Evolutionary conservation across 495 filamentous ascomycete species (phyloP).

Genomic region (Parathielavia hyrcaniae): DNA sequence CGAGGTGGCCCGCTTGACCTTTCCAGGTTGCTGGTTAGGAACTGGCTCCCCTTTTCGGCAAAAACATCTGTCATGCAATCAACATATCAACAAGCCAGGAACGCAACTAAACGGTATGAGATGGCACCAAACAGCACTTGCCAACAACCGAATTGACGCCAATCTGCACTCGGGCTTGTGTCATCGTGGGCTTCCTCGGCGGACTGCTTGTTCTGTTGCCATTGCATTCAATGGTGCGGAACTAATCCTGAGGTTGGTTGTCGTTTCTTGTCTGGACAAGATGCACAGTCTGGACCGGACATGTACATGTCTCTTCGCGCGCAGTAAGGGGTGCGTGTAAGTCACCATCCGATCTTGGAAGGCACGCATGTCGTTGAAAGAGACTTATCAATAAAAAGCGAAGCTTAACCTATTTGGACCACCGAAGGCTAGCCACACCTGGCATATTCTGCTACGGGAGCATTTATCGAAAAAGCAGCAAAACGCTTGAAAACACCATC

Average conservation of each 20-base stretch:
- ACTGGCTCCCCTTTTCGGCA: neutral
- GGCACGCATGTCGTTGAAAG: constrained; percentile 16
- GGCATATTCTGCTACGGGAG: no score
- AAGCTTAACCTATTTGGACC: neutral
- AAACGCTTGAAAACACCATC: no score
- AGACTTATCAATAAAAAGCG: constrained; percentile 10
- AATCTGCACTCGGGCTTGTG: neutral
- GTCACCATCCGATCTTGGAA: neutral
- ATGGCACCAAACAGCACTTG: neutral
- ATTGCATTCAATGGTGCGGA: neutral
- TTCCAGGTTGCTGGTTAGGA: neutral
- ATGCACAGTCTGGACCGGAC: neutral
- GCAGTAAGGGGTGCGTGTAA: neutral
- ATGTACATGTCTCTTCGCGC: neutral
- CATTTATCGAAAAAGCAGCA: no score
- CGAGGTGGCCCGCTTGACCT: no score
- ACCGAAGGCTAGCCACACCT: neutral
- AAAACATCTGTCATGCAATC: no score
- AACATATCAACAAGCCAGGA: no score
- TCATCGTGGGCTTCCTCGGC: neutral
- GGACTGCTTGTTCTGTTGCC: neutral
- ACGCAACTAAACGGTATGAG: neutral
- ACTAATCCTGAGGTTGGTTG: neutral
- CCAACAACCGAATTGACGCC: neutral
- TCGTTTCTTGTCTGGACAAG: neutral